These are phyloP conservation scores for Infundibulicybe gibba DNA, from an alignment of 768 basidiomycete genomes.

Conservation along the genomic window DNA sequence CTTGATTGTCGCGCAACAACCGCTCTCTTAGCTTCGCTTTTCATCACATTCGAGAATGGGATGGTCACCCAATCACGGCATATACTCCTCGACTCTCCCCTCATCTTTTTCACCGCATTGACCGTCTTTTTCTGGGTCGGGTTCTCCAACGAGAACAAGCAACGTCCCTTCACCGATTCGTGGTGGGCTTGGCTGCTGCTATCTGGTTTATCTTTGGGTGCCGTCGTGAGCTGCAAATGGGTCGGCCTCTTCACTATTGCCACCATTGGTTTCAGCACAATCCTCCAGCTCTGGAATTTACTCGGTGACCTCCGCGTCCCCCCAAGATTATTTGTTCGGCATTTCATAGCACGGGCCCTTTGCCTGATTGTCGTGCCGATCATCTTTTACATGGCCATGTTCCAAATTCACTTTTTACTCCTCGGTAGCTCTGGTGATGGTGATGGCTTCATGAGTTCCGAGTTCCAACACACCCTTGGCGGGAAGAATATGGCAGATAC, in stretches of 20 bases:
- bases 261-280: constrained; percentile 81
- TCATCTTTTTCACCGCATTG: constrained; percentile 96
- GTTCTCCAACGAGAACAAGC: constrained; percentile 89
- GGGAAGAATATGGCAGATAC: constrained; percentile 93
- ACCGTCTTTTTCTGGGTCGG: constrained; percentile 83
- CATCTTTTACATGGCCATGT: constrained; percentile 95
- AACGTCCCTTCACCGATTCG: constrained; percentile 72
- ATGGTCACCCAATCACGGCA: constrained; percentile 93
- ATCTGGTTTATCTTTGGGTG: constrained; percentile 87
- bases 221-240: constrained; percentile 95
- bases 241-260: constrained; percentile 98
- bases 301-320: constrained; percentile 84
- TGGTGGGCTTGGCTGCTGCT: constrained; percentile 96
- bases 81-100: constrained; percentile 97
- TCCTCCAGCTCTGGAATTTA: constrained; percentile 84
- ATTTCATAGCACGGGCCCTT: constrained; percentile 86
- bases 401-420: constrained; percentile 90
- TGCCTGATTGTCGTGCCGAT: constrained; percentile 86
- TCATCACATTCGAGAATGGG: constrained; percentile 96
- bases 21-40: constrained; percentile 83
- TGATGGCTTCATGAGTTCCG: constrained; percentile 98
- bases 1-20: constrained; percentile 92
- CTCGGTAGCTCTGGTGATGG: constrained; percentile 91
- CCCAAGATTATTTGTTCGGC: constrained; percentile 70
- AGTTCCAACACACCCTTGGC: constrained; percentile 93